Evolutionary conservation across 176 grass and related monocot species (phyloP).

Genomic region (Secale cereale): DNA sequence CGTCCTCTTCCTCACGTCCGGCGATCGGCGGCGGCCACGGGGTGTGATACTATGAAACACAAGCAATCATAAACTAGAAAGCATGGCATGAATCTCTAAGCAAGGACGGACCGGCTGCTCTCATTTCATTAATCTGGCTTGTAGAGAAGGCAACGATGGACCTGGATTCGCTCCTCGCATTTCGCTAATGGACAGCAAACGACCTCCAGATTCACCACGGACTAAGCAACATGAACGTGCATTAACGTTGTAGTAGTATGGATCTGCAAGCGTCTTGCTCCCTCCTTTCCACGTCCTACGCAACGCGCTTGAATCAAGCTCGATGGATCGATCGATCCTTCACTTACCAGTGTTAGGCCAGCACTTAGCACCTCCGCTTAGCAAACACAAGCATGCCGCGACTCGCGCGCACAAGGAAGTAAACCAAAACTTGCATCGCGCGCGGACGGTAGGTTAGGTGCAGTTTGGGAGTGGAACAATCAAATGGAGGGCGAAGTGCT

Average conservation of each 20-base stretch:
- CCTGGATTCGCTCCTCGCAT: background rate
- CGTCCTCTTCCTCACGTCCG: no score
- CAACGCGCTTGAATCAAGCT: background rate
- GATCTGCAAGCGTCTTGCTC: slow-evolving; percentile 14
- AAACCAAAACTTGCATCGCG: background rate
- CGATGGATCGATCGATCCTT: no score
- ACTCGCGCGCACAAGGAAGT: background rate
- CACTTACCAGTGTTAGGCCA: background rate
- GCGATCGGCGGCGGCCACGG: no score
- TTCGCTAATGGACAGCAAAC: background rate
- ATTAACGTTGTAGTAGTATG: background rate
- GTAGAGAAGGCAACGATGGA: background rate
- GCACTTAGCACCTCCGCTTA: background rate
- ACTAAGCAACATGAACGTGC: slow-evolving; percentile 12
- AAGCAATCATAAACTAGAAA: no score
- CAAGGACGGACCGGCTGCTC: no score
- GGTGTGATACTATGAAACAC: no score
- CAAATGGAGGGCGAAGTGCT: background rate
- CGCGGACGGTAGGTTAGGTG: no score
- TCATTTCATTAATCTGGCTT: background rate
- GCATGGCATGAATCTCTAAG: no score
- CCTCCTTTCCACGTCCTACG: slow-evolving; percentile 15
- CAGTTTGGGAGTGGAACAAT: background rate
- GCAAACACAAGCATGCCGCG: background rate
- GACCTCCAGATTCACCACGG: background rate